Base-by-base conservation (phyloP, 2,329 filamentous ascomycete genomes). In the Neonectria hederae region DNA sequence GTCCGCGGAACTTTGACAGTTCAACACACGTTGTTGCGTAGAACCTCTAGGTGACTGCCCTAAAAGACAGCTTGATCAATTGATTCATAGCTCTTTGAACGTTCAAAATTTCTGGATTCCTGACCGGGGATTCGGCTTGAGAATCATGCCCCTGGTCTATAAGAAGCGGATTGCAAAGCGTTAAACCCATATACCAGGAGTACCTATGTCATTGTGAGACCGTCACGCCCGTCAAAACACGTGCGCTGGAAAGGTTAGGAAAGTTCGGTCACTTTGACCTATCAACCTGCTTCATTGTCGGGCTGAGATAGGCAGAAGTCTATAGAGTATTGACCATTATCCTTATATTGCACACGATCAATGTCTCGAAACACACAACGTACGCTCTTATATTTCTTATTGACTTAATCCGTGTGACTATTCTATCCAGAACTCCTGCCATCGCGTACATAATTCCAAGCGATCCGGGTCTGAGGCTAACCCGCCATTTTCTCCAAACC, bases 401-500 rank as follows among this genome's bases (percentile, higher is more conserved):
- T 49, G 26, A 43, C 19, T 32, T 17, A 42, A 30, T 52, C 28
- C 43, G 19, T 19, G n/a, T 32, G 13, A 21, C 17, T 51, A 58
- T 22, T 14, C 11, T 59, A 51, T 3, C 52, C 2, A n/a, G 1
- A n/a, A 11, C 4, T 17, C 14, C 3, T 6, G 6, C 5, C 14
- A 58, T 32, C 13, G 2, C 9, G 6, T 24, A 21, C 19, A 30
- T 10, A 10, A 26, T 1, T 26, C 40, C 30, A 63, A 2, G 55
- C 55, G 5, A 49, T 56, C n/a, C 42, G 46, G 14, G 59, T 22
- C 62, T 62, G 55, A 10, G 62, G 40, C 59, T 62, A 51, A 55
- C 53, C 28, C 21, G 63, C 43, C 49, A 57, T 58, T 55, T 63
- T 59, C 32, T 67, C 62, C 14, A 76, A 49, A 0, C 74, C 71